Percentiles rank a stretch among this genome's conserved stretches.
phyloP scores from a whole-genome alignment of 768 basidiomycete species.

The Tricholoma sp. region DNA sequence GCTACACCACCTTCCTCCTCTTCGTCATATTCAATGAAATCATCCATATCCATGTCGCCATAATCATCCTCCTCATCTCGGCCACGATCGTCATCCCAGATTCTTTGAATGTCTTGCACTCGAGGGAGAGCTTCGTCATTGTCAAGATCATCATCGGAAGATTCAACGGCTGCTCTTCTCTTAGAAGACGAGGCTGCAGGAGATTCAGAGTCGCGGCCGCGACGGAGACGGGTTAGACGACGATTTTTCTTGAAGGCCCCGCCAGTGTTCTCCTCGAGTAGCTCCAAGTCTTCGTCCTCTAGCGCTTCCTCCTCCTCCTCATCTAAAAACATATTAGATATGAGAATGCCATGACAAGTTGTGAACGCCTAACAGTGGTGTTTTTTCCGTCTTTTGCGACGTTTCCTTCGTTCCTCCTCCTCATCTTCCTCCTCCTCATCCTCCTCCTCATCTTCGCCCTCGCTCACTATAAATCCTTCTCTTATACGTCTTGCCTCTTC shows the following conservation, averaged over 20 bases:
- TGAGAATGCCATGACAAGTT: slow-evolving; percentile 3
- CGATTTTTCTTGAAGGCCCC: slow-evolving; percentile 64
- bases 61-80: slow-evolving; percentile 72
- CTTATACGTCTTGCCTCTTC: slow-evolving; percentile 77
- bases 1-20: slow-evolving; percentile 68
- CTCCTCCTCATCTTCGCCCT: slow-evolving; percentile 83
- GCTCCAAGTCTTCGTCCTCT: slow-evolving; percentile 91
- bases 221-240: slow-evolving; percentile 65
- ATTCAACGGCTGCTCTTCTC: slow-evolving; percentile 56
- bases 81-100: slow-evolving; percentile 79
- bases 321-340: slow-evolving; percentile 14
- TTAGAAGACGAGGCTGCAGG: slow-evolving; percentile 58
- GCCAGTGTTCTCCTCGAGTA: slow-evolving; percentile 88
- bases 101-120: slow-evolving; percentile 60
- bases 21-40: slow-evolving; percentile 80
- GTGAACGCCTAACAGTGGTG: slow-evolving; percentile 49
- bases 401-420: slow-evolving; percentile 52
- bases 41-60: slow-evolving; percentile 68
- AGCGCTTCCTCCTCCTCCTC: slow-evolving; percentile 62
- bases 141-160: slow-evolving; percentile 76
- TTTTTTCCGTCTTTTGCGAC: slow-evolving; percentile 63
- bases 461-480: slow-evolving; percentile 91
- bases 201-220: slow-evolving; percentile 69
- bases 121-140: slow-evolving; percentile 47
- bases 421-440: slow-evolving; percentile 77